Percentiles rank a stretch among this genome's conserved stretches.
These are phyloP conservation scores for Globisporangium takayamanum DNA, from an alignment of 352 stramenopile species.

Conservation along the genomic window DNA sequence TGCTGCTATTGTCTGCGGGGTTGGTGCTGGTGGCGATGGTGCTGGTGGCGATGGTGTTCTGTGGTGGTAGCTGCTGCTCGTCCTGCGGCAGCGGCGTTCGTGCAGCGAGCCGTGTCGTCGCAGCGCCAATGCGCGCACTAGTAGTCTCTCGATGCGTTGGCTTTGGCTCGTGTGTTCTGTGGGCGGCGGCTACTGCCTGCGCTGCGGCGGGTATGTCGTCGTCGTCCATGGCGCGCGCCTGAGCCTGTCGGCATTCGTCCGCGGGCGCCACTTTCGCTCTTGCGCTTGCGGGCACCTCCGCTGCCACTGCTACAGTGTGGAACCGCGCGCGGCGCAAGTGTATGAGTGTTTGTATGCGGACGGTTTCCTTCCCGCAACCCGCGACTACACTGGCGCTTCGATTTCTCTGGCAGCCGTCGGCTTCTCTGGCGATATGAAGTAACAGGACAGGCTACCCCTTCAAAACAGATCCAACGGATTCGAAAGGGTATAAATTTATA, in stretches of 20 bases:
- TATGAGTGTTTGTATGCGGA: slow-evolving; percentile 2
- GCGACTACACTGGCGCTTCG: neutral
- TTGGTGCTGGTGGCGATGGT: too few relatives aligned
- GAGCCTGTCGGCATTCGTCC: slow-evolving; percentile 13
- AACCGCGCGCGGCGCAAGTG: neutral
- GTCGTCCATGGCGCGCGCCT: slow-evolving; percentile 8
- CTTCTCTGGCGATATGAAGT: neutral
- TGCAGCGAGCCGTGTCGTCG: too few relatives aligned
- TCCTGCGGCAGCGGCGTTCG: too few relatives aligned
- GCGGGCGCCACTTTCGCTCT: slow-evolving; percentile 4
- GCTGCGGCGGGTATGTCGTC: neutral
- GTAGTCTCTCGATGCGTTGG: neutral
- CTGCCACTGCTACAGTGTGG: neutral
- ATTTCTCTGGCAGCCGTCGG: neutral
- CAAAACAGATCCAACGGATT: too few relatives aligned
- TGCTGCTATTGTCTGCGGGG: too few relatives aligned
- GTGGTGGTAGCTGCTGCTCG: too few relatives aligned
- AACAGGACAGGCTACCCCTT: neutral
- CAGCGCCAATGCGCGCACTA: too few relatives aligned
- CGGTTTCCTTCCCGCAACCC: slow-evolving; percentile 1
- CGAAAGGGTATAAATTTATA: too few relatives aligned
- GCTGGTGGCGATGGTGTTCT: too few relatives aligned
- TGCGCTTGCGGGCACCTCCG: neutral
- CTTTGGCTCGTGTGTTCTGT: neutral
- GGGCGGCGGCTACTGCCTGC: neutral